Conservation (phyloP, 768 basidiomycete genomes). For the Flagelloscypha sp. region DNA sequence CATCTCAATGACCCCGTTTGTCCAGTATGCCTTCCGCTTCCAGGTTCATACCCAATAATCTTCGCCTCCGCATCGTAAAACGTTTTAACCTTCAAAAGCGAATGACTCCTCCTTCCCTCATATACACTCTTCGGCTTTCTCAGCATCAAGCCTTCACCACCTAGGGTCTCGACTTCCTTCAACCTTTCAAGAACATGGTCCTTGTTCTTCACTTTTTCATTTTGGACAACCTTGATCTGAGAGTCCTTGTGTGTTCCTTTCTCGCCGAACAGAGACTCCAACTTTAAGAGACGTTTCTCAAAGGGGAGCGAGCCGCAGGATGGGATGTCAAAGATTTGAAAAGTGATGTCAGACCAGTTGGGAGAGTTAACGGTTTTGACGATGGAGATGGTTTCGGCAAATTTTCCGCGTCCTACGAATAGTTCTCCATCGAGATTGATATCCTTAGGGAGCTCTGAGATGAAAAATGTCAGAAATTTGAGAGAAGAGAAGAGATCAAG, state of each 20-base stretch:
- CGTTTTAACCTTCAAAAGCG: conserved; percentile 17
- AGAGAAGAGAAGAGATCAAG: neutral
- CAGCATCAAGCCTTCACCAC: conserved; percentile 18
- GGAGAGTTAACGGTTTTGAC: conserved; percentile 15
- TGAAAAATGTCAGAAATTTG: conserved; percentile 1
- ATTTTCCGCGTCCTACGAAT: conserved; percentile 15
- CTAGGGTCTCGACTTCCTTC: conserved; percentile 12
- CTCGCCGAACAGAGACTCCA: conserved; percentile 9
- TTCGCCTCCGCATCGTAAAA: conserved; percentile 17
- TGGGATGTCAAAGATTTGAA: conserved; percentile 16
- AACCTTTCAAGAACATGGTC: conserved; percentile 14
- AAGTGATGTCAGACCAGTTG: conserved; percentile 13
- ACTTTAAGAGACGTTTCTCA: conserved; percentile 13
- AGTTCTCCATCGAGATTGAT: conserved; percentile 18
- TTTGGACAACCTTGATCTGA: conserved; percentile 13
- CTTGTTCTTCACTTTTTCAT: conserved; percentile 8
- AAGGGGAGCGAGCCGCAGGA: conserved; percentile 14
- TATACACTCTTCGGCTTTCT: conserved; percentile 13
- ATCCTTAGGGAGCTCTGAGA: conserved; percentile 14
- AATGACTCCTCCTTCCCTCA: conserved; percentile 11
- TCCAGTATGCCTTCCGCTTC: conserved; percentile 15
- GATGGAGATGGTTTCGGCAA: conserved; percentile 15
- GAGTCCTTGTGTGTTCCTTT: conserved; percentile 3
- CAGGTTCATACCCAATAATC: conserved; percentile 25
- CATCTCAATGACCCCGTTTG: conserved; percentile 11